Percentiles rank a stretch among this genome's conserved stretches.
These are phyloP conservation scores for Verticillium tricorpus DNA, from an alignment of 2,329 filamentous ascomycete species.

Conservation along the genomic window DNA sequence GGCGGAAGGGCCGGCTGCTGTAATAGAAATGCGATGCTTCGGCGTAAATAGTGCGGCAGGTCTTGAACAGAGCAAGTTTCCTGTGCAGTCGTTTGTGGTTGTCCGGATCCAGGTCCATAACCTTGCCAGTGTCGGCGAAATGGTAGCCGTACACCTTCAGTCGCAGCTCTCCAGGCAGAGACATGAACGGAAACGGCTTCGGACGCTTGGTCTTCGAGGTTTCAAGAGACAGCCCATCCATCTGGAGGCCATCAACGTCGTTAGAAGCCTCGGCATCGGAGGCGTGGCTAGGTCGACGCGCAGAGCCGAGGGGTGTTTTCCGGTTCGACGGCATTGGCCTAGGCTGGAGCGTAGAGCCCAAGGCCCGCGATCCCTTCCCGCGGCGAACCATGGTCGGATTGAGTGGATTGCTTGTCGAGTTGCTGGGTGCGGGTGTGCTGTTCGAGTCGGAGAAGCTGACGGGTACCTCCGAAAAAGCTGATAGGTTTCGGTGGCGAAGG, in stretches of 20 bases:
- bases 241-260: conserved; percentile 32
- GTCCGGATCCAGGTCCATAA: conserved; percentile 62
- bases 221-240: conserved; percentile 39
- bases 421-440: neutral
- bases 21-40: conserved; percentile 67
- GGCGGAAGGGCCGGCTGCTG: conserved; percentile 54
- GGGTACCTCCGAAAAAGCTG: neutral
- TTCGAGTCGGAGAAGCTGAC: neutral
- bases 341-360: conserved; percentile 11
- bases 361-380: conserved; percentile 26
- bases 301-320: conserved; percentile 27
- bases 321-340: conserved; percentile 19
- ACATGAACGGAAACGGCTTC: conserved; percentile 59
- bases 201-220: conserved; percentile 19
- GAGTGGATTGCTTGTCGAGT: neutral
- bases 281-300: conserved; percentile 28
- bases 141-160: conserved; percentile 63
- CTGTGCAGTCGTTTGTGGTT: conserved; percentile 60
- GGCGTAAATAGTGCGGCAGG: conserved; percentile 54
- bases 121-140: conserved; percentile 47
- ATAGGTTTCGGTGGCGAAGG: neutral
- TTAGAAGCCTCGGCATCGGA: conserved; percentile 36
- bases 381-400: conserved; percentile 13
- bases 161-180: conserved; percentile 65
- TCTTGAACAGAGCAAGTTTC: conserved; percentile 56